Conservation (phyloP, 768 basidiomycete genomes). For the Ramaria sp. region DNA sequence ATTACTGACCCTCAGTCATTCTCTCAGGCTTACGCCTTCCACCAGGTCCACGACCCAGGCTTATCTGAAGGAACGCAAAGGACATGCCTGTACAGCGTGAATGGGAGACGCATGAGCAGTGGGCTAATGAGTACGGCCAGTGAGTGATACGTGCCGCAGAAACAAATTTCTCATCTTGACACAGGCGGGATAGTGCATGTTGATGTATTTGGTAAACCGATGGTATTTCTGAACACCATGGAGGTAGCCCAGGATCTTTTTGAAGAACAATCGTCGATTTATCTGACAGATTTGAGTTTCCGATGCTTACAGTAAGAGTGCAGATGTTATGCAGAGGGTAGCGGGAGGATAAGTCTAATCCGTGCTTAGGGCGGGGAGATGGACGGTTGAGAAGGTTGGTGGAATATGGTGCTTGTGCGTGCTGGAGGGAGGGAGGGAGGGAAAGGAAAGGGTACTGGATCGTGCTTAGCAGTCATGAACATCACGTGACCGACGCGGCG, state of each 20-base stretch:
- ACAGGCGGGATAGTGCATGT: conserved; percentile 17
- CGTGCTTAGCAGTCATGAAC: no score
- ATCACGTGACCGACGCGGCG: no score
- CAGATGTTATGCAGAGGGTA: no score
- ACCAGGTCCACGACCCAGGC: conserved; percentile 9
- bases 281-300: conserved; percentile 21
- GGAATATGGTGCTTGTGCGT: no score
- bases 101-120: conserved; percentile 10
- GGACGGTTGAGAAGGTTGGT: no score
- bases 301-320: no score
- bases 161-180: background rate
- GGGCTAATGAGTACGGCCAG: conserved; percentile 11
- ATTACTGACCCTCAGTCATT: background rate
- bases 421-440: no score
- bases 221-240: conserved; percentile 26
- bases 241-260: conserved; percentile 26
- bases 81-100: conserved; percentile 10
- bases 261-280: conserved; percentile 27
- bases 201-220: conserved; percentile 16
- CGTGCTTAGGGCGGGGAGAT: no score
- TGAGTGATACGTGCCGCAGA: background rate
- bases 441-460: no score
- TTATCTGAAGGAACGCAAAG: conserved; percentile 11
- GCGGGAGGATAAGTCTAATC: no score
- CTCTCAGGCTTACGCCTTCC: conserved; percentile 7